These are phyloP conservation scores for Magnaporthiopsis rhizophila DNA, from an alignment of 2,329 filamentous ascomycete genomes.

Conservation along the genomic window DNA sequence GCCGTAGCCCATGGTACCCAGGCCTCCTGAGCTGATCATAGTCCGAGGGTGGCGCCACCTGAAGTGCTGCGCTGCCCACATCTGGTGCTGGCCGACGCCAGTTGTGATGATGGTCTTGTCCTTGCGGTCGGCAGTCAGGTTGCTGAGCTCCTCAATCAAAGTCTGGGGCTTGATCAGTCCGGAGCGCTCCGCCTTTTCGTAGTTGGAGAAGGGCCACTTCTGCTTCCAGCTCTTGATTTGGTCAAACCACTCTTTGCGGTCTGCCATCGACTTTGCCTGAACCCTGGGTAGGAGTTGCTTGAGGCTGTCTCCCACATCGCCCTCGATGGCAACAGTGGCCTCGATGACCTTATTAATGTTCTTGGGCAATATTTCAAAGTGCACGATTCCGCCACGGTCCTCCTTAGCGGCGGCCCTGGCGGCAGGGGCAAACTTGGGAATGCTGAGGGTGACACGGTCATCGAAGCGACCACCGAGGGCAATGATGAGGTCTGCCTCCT, in stretches of 20 bases:
- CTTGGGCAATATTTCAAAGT: constrained; percentile 99
- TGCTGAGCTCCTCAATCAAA: constrained; percentile 82
- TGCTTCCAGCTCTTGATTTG: constrained; percentile 89
- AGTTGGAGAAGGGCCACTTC: constrained; percentile 77
- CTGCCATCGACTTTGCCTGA: constrained; percentile 48
- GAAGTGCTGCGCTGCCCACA: constrained; percentile 98
- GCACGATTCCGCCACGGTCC: constrained; percentile 85
- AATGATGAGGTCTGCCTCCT: constrained; percentile 92
- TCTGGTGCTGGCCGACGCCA: constrained; percentile 96
- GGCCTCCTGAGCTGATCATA: constrained; percentile 93
- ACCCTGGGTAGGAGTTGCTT: constrained; percentile 66
- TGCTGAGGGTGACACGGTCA: constrained; percentile 79
- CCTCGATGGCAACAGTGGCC: constrained; percentile 90
- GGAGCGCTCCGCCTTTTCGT: constrained; percentile 66
- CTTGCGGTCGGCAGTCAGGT: constrained; percentile 73
- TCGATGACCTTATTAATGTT: constrained; percentile 99
- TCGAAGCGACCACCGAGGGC: constrained; percentile 92
- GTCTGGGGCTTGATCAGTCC: constrained; percentile 92
- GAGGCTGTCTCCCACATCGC: constrained; percentile 79
- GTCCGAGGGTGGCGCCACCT: constrained; percentile 85
- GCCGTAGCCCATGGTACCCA: constrained; percentile 94
- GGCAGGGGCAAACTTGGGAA: constrained; percentile 80
- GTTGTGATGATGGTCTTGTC: constrained; percentile 82
- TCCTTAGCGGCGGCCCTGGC: constrained; percentile 80
- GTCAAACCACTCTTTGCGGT: constrained; percentile 77